Percentiles rank a stretch among this genome's conserved stretches.
Evolutionary conservation across 371 early-diverging fungal species (phyloP).

Genomic region (Saksenaea vasiformis): DNA sequence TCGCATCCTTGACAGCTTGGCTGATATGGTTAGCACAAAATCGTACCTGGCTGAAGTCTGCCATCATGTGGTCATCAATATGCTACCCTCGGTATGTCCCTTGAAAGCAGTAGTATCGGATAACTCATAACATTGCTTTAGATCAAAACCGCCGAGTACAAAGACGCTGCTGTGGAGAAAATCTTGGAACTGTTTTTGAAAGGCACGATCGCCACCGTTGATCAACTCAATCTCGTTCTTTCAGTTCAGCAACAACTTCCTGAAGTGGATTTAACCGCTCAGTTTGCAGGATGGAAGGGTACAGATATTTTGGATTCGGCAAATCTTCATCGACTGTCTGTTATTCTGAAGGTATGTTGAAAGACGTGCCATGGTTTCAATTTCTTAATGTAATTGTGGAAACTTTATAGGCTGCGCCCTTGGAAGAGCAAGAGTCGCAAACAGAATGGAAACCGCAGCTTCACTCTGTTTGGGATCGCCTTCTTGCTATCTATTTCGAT

Average conservation of each 20-base stretch:
- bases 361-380: not conserved
- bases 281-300: conserved; percentile 55
- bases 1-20: conserved; percentile 65
- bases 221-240: conserved; percentile 72
- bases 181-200: conserved; percentile 53
- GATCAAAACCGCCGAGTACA: conserved; percentile 30
- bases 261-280: conserved; percentile 35
- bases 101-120: not conserved
- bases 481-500: conserved; percentile 60
- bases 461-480: conserved; percentile 80
- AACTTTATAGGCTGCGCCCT: conserved; percentile 19
- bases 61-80: conserved; percentile 69
- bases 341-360: conserved; percentile 54
- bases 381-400: conserved; percentile 14
- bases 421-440: conserved; percentile 52
- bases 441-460: conserved; percentile 76
- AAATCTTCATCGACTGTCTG: conserved; percentile 58
- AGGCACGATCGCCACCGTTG: conserved; percentile 64
- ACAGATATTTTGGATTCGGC: conserved; percentile 50
- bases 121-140: conserved; percentile 8
- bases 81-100: conserved; percentile 56
- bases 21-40: conserved; percentile 69
- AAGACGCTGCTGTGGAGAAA: conserved; percentile 43
- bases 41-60: conserved; percentile 77
- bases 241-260: conserved; percentile 52